phyloP scores from a whole-genome alignment of 2,329 filamentous ascomycete genomes.

The Talaromyces sp. region DNA sequence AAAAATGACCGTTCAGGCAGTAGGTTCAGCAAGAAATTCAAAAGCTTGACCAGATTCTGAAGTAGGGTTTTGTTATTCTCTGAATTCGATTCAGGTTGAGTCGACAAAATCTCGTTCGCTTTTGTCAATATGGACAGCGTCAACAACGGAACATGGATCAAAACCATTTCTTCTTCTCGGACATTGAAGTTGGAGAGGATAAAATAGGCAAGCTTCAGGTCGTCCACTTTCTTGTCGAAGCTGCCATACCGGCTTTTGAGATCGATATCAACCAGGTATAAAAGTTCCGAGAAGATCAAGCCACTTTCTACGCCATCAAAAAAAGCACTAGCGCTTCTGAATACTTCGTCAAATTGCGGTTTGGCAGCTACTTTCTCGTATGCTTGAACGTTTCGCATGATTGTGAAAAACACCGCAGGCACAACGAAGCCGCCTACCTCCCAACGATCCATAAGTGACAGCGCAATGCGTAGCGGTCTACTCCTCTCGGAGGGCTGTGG shows the following conservation, averaged over 20 bases:
- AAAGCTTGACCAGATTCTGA: constrained; percentile 23
- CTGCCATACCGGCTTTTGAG: constrained; percentile 46
- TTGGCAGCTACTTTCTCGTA: constrained; percentile 67
- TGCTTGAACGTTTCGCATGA: constrained; percentile 70
- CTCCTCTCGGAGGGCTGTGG: constrained; percentile 63
- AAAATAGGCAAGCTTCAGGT: constrained; percentile 72
- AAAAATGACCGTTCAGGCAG: constrained; percentile 47
- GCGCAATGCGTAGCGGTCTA: constrained; percentile 81
- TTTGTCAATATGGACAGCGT: constrained; percentile 58
- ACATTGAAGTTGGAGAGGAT: constrained; percentile 86
- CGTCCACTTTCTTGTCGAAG: constrained; percentile 51
- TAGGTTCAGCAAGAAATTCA: constrained; percentile 25
- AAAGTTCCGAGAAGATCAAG: constrained; percentile 81
- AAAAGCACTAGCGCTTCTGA: constrained; percentile 89
- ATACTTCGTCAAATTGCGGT: constrained; percentile 73
- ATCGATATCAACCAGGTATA: constrained; percentile 56
- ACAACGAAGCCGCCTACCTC: constrained; percentile 90
- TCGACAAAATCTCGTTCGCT: constrained; percentile 31
- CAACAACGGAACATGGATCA: constrained; percentile 74
- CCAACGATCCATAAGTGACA: constrained; percentile 97
- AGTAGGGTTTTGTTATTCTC: constrained; percentile 18
- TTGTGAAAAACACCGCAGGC: constrained; percentile 79
- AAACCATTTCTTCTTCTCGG: constrained; percentile 91
- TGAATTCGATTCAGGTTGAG: constrained; percentile 10
- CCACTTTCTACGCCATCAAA: constrained; percentile 96